Percentiles rank a stretch among this genome's conserved stretches.
These are phyloP conservation scores for Lathyrus oleraceus DNA, from an alignment of 306 rosid genomes.

Conservation along the genomic window DNA sequence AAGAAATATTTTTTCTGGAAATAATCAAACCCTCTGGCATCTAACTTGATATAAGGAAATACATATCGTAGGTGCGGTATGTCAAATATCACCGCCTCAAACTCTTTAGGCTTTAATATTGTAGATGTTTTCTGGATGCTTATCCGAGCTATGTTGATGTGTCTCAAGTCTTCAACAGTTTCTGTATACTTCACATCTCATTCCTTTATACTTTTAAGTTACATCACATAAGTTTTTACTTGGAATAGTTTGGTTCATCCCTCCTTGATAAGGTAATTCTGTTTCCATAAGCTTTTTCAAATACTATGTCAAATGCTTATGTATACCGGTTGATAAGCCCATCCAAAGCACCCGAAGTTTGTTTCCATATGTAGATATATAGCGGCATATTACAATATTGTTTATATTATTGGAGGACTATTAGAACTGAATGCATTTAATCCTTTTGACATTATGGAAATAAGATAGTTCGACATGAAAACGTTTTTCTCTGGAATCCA, in stretches of 20 bases:
- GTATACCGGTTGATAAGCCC: neutral
- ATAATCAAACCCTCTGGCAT: neutral
- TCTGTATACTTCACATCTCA: neutral
- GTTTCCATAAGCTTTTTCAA: neutral
- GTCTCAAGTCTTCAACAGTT: slow-evolving; percentile 22
- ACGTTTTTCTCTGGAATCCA: slow-evolving; percentile 13
- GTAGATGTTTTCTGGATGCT: slow-evolving; percentile 16
- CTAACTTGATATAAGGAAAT: slow-evolving; percentile 25
- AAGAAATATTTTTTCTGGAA: neutral
- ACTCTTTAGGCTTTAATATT: slow-evolving; percentile 3
- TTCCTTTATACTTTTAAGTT: neutral
- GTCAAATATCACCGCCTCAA: slow-evolving; percentile 11
- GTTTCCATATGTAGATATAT: neutral
- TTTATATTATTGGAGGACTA: slow-evolving; percentile 7
- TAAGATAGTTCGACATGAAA: neutral
- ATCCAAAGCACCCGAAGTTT: neutral
- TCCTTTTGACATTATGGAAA: slow-evolving; percentile 21
- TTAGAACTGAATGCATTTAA: slow-evolving; percentile 12
- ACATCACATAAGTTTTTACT: slow-evolving; percentile 12
- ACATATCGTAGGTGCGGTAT: neutral
- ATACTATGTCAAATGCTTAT: neutral
- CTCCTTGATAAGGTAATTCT: neutral
- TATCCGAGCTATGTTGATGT: neutral
- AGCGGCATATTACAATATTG: neutral
- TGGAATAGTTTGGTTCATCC: slow-evolving; percentile 18